phyloP scores from a whole-genome alignment of 2,329 filamentous ascomycete species.

The Alternaria arborescens region DNA sequence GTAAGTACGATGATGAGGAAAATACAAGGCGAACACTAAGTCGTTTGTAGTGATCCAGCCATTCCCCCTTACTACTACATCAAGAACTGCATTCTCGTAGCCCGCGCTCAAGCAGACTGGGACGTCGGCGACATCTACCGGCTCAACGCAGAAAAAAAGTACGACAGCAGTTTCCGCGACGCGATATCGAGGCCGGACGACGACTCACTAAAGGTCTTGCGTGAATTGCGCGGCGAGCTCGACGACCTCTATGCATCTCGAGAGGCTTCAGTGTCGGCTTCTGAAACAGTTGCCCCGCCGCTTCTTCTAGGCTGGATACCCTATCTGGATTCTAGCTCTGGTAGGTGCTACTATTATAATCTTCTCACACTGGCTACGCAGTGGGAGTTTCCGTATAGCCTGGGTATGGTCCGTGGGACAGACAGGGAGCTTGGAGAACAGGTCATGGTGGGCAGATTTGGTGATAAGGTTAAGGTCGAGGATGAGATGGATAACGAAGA shows the following conservation, averaged over 20 bases:
- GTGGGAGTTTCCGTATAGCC: background rate
- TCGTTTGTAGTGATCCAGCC: background rate
- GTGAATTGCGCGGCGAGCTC: background rate
- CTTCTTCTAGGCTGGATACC: background rate
- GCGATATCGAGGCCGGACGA: background rate
- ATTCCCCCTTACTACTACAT: background rate
- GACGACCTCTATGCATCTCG: background rate
- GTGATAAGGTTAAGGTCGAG: background rate
- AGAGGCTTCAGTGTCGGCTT: no score
- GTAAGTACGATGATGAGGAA: background rate
- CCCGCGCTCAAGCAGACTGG: background rate
- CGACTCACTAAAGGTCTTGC: background rate
- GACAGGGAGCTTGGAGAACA: background rate
- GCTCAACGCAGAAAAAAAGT: background rate
- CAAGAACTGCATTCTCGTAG: background rate
- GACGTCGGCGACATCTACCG: background rate
- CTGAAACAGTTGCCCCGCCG: background rate
- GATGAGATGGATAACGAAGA: background rate
- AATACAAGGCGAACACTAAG: background rate
- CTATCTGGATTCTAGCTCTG: background rate
- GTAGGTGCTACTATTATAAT: no score
- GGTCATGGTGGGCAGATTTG: background rate
- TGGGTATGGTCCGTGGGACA: no score
- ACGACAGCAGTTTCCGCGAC: no score
- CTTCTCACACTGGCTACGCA: background rate